Base-by-base conservation (phyloP, 352 stramenopile genomes). In the Phytophthora podocarpi region DNA sequence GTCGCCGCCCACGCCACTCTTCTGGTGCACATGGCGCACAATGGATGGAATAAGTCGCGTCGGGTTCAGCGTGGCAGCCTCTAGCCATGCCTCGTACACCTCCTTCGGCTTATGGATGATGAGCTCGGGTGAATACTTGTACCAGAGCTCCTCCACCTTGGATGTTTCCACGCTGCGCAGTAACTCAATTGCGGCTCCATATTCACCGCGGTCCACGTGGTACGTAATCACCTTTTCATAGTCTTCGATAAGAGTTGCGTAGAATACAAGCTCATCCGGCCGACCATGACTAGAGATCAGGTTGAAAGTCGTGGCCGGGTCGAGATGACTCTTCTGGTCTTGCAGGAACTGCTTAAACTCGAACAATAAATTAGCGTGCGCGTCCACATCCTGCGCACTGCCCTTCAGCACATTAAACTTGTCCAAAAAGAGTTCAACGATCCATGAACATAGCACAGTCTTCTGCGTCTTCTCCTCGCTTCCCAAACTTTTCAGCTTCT, bases 201-300 rank as follows among this genome's bases (percentile, higher is more conserved):
- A 97, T 43, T 97, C 90, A 8, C 89, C 88, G 4, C 89, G 88
- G 45, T 96, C 78, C 41, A 97, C 87, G 65, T 98, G 91, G 56
- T 97, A 97, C 31, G 89, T 96, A 37, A 98, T 82, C 4, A 98
- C 89, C 47, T 96, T 94, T 43, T 98, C 93, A 54, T 97, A 97
- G 64, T 98, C 93, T 61, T 97, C 92, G 43, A 97, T 98, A 8
- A 98, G 70, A 24, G 84, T 94, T 7, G 93, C 93, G 46, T 96
- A 98, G 43, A 97, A 97, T 20, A 98, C 80, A 27, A 97, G 76
- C 39, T 98, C 92, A 67, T 97, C 87, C 2, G 88, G 90, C 46
- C 92, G 86, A n/a, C 93, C 93, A 59, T 98, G 93, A 23, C 85
- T 94, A 4, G 91, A 83, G 40, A 98, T 94, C 48, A 98, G 55